Conservation (phyloP, 176 grass and related monocot species). For the Thalia dealbata region DNA sequence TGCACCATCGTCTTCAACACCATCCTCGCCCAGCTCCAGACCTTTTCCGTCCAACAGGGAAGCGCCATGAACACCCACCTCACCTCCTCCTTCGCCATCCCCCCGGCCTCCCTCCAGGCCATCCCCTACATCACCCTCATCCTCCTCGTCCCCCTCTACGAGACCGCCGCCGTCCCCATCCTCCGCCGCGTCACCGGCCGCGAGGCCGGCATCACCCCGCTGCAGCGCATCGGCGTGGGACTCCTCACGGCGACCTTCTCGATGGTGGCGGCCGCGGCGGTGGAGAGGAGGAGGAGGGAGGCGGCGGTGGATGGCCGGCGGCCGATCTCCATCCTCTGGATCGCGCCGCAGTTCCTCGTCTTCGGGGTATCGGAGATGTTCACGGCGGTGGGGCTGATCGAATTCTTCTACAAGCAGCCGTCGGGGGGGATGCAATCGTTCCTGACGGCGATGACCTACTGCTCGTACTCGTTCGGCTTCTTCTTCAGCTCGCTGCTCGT, state of each 20-base stretch:
- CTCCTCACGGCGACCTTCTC: constrained; percentile 78
- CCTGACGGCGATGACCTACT: constrained; percentile 86
- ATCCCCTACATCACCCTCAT: constrained; percentile 64
- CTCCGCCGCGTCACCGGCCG: constrained; percentile 44
- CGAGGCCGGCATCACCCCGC: constrained; percentile 54
- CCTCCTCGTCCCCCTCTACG: constrained; percentile 52
- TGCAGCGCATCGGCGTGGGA: constrained; percentile 72
- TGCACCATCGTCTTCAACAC: constrained; percentile 94
- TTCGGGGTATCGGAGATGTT: constrained; percentile 94
- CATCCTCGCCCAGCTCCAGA: constrained; percentile 72
- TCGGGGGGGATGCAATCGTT: constrained; percentile 75
- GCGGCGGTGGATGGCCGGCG: neutral
- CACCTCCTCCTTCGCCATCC: constrained; percentile 35
- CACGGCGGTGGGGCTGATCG: constrained; percentile 79
- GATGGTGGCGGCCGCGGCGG: constrained; percentile 62
- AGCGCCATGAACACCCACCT: constrained; percentile 52
- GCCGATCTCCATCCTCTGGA: constrained; percentile 59
- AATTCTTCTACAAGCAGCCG: constrained; percentile 95
- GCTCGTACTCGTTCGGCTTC: constrained; percentile 93
- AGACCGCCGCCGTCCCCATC: constrained; percentile 49
- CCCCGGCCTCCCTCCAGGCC: constrained; percentile 68
- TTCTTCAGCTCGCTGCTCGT: constrained; percentile 87
- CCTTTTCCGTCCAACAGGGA: constrained; percentile 82
- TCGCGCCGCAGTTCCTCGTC: constrained; percentile 71
- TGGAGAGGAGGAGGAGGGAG: constrained; percentile 32